Evolutionary conservation across 2,329 filamentous ascomycete species (phyloP).

Genomic region (Phyllosticta citriasiana): DNA sequence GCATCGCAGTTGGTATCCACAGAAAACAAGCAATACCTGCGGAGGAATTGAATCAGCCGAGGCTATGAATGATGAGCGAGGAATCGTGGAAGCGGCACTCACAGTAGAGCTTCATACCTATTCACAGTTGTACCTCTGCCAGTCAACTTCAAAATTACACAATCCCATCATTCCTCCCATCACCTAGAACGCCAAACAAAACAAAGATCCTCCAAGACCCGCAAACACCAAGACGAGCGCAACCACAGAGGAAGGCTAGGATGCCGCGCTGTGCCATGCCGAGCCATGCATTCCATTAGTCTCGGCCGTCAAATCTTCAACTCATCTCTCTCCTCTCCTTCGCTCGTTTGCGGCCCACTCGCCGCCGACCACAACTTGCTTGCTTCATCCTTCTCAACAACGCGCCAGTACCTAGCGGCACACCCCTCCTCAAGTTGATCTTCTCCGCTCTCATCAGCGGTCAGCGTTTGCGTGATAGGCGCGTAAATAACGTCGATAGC

Average conservation of each 20-base stretch:
- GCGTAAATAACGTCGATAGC: background rate
- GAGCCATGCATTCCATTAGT: background rate
- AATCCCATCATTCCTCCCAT: no score
- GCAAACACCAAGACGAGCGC: background rate
- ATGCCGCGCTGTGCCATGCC: background rate
- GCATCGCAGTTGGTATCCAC: no score
- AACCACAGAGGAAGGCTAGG: background rate
- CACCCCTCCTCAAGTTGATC: background rate
- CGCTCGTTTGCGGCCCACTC: background rate
- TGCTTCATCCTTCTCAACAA: background rate
- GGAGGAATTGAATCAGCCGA: no score
- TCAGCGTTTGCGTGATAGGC: background rate
- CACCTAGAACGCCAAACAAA: background rate
- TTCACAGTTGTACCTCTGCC: no score
- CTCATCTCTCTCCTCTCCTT: background rate
- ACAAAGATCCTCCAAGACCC: background rate
- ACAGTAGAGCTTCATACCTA: no score
- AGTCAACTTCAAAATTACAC: no score
- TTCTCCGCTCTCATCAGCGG: background rate
- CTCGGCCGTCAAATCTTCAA: background rate
- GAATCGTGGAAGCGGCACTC: no score
- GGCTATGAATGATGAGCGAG: no score
- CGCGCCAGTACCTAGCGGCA: background rate
- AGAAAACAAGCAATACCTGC: no score
- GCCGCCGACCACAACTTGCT: background rate